Base-by-base conservation (phyloP, 1,284 basidiomycete species). In the Caloboletus inedulis region DNA sequence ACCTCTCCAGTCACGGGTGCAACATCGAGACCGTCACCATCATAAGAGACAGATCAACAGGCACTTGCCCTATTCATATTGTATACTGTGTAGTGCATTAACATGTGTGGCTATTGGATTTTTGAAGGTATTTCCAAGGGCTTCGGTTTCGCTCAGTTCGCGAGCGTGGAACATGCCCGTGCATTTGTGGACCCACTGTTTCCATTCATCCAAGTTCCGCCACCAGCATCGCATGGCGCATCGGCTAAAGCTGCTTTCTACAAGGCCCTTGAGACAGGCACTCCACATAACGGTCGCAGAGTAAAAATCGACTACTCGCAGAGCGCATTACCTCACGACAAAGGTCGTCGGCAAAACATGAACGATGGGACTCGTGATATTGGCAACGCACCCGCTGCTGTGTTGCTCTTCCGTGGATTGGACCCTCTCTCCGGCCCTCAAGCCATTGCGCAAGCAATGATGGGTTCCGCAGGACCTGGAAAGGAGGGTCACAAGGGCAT, bases 291-390 rank as follows among this genome's bases (percentile, higher is more conserved):
- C 51, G 89, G 89, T 2, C 82, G 87, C 39, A 79, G 89, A 59
- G 86, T 94, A 65, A 94, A 94, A 73, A 92, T 96, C 60, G 93
- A 96, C 69, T 95, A 88, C 64, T 92, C 91, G 31, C 88, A 85
- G 69, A 88, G 85, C 58, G 85, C 85, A 19, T 79, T 79, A 30
- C 87, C 86, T 21, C 80, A 82, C 45, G 85, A 87, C 52, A 80
- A 79, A 59, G 78, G 80, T 9, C 76, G 82, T 45, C 77, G 81
- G 43, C 79, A 79, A 52, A 84, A 84, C 59, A 67, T 77, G 60
- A 96, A 96, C 65, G 94, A 98, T 64, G 94, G 94, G 1, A 96
- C 91, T 53, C 80, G 93, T 45, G 94, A 98, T 72, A 95, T 98
- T 63, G 94, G 91, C 55, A 90, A 87, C 56, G 72, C 84, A 3